A percentile compares a stretch with the other conserved stretches of the same genome.
Conservation (phyloP, 2,329 filamentous ascomycete species). For the Exserohilum rostratum region DNA sequence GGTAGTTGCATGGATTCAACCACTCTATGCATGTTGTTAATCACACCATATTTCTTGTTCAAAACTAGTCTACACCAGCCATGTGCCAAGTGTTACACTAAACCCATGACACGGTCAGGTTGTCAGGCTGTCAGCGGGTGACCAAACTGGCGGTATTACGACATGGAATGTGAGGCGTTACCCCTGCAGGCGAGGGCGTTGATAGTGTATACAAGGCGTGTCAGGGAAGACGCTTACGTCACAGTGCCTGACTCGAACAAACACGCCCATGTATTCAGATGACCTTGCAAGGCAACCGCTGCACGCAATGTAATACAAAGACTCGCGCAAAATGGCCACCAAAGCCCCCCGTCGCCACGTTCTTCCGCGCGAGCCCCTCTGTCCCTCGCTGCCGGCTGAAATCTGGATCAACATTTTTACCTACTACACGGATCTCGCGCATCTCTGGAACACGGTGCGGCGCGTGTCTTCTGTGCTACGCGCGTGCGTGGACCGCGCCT, state of each 20-base stretch:
- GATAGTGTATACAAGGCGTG: background rate
- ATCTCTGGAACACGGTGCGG: slow-evolving; percentile 42
- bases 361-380: slow-evolving; percentile 10
- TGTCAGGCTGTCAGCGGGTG: too few relatives aligned
- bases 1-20: too few relatives aligned
- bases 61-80: too few relatives aligned
- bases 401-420: slow-evolving; percentile 44
- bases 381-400: slow-evolving; percentile 40
- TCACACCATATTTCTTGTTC: too few relatives aligned
- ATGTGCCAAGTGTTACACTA: too few relatives aligned
- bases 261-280: too few relatives aligned
- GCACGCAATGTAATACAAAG: background rate
- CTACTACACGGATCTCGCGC: slow-evolving; percentile 35
- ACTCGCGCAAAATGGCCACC: background rate
- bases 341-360: background rate
- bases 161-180: background rate
- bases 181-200: background rate
- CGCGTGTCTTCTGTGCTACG: slow-evolving; percentile 33
- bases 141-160: background rate
- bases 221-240: slow-evolving; percentile 4
- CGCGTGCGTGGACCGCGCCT: slow-evolving; percentile 39
- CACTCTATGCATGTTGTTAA: too few relatives aligned
- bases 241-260: background rate
- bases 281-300: background rate
- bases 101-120: too few relatives aligned